A percentile compares a stretch with the other conserved stretches of the same genome.
Evolutionary conservation across 2,329 filamentous ascomycete genomes (phyloP).

Genomic region (Dothideomycetes sp.): DNA sequence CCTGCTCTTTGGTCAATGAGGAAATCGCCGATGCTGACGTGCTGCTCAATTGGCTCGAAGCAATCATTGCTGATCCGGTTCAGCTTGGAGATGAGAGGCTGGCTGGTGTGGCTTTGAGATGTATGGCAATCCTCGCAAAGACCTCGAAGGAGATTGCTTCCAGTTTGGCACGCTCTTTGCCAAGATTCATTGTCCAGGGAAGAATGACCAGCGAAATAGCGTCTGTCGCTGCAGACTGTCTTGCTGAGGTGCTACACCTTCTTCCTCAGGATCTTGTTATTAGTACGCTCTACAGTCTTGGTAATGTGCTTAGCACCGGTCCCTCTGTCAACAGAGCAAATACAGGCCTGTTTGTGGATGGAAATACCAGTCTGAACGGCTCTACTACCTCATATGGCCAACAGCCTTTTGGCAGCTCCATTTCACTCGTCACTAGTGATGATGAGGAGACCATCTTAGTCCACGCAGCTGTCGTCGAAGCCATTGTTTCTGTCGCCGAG

Average conservation of each 20-base stretch:
- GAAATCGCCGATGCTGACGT: conserved; percentile 70
- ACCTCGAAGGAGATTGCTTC: conserved; percentile 65
- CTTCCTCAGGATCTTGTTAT: conserved; percentile 90
- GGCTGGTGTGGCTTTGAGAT: conserved; percentile 68
- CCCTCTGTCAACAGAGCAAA: conserved; percentile 44
- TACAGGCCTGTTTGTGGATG: conserved; percentile 40
- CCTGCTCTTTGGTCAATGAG: conserved; percentile 74
- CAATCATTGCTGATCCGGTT: conserved; percentile 64
- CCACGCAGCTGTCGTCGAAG: conserved; percentile 85
- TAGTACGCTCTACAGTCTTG: conserved; percentile 90
- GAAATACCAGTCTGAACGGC: conserved; percentile 23
- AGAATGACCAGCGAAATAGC: conserved; percentile 61
- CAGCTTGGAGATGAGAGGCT: conserved; percentile 76
- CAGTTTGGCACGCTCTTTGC: conserved; percentile 66
- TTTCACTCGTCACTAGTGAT: conserved; percentile 65
- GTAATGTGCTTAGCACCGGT: conserved; percentile 79
- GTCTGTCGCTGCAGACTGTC: conserved; percentile 68
- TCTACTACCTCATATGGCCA: conserved; percentile 21
- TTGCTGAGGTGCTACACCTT: conserved; percentile 71
- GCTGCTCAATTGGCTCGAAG: conserved; percentile 77
- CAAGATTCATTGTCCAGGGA: conserved; percentile 81
- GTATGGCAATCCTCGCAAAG: conserved; percentile 71
- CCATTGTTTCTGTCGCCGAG: conserved; percentile 81
- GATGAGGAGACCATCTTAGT: conserved; percentile 71
- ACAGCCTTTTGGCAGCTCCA: conserved; percentile 53